Base-by-base conservation (phyloP, 768 basidiomycete genomes). In the Floccularia luteovirens region DNA sequence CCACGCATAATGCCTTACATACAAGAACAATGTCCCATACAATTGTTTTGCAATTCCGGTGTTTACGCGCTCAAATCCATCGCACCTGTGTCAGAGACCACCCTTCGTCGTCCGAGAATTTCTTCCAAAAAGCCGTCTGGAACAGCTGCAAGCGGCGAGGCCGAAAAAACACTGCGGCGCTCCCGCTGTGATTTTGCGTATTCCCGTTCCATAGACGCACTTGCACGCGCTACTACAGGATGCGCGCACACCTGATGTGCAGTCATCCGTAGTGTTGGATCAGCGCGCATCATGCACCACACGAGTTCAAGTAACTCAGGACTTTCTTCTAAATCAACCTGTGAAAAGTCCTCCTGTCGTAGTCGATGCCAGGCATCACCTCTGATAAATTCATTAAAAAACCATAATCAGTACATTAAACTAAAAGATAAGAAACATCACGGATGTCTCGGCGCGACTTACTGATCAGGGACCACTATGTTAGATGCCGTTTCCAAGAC, bases 381-480 rank as follows among this genome's bases (percentile, higher is more conserved):
- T 71, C 91, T 92, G 56, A 32, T 54, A 53, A 45, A 48, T 44
- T n/a, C n/a, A n/a, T n/a, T n/a, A 50, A 36, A 48, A 47, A 42
- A 48, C 44, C 11, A 51, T 46, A 53, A 56, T 60, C 53, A 62
- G 55, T 44, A 51, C 43, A 47, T 36, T 39, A 47, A 49, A 19
- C 24, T 11, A 30, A 43, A 35, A 34, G 35, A 43, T 25, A 43
- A 53, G 41, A 27, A 41, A 21, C 32, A 48, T 38, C 41, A 42
- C 45, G 40, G 39, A 37, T 12, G 10, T 8, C 14, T 19, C 7
- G 22, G 17, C 36, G 10, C 24, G 24, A 78, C 91, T 71, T 55
- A 90, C 90, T 87, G 92, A 65, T 92, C 91, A 62, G 96, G 96
- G 33, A 99, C 90, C 38, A 96, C 78, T 53, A 98, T 91, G 56